These are phyloP conservation scores for Begonia masoniana DNA, from an alignment of 306 rosid species.

Conservation along the genomic window DNA sequence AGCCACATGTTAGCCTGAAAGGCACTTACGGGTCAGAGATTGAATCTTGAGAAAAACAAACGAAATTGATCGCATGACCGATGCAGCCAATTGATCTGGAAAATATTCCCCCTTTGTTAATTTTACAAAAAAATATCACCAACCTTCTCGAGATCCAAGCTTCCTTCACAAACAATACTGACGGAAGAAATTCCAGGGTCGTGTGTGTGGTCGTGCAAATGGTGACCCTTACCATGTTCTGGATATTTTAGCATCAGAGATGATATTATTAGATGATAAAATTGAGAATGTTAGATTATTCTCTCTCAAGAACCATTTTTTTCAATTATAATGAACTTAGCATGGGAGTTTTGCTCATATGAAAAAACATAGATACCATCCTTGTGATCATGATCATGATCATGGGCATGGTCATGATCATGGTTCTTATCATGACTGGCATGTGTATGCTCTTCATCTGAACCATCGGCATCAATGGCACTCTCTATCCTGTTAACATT, in stretches of 20 bases:
- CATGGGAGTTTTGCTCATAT: not conserved
- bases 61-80: too few relatives aligned
- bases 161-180: slow-evolving; percentile 95
- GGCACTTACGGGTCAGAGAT: too few relatives aligned
- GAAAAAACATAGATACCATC: slow-evolving; percentile 42
- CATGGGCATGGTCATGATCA: slow-evolving; percentile 23
- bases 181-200: slow-evolving; percentile 95
- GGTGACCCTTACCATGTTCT: slow-evolving; percentile 58
- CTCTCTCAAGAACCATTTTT: too few relatives aligned
- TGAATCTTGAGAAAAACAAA: too few relatives aligned
- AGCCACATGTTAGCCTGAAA: slow-evolving; percentile 94
- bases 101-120: too few relatives aligned
- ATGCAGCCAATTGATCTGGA: too few relatives aligned
- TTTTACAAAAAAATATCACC: not conserved
- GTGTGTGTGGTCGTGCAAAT: slow-evolving; percentile 72
- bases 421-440: slow-evolving; percentile 26
- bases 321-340: too few relatives aligned
- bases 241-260: slow-evolving; percentile 18
- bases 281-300: too few relatives aligned
- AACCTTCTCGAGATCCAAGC: slow-evolving; percentile 94
- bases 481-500: slow-evolving; percentile 64
- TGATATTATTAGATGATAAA: not conserved
- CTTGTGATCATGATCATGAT: slow-evolving; percentile 46
- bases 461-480: slow-evolving; percentile 42
- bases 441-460: slow-evolving; percentile 39